These are phyloP conservation scores for Magnusiomyces paraingens DNA, from an alignment of 1,139 yeast species.

Conservation along the genomic window DNA sequence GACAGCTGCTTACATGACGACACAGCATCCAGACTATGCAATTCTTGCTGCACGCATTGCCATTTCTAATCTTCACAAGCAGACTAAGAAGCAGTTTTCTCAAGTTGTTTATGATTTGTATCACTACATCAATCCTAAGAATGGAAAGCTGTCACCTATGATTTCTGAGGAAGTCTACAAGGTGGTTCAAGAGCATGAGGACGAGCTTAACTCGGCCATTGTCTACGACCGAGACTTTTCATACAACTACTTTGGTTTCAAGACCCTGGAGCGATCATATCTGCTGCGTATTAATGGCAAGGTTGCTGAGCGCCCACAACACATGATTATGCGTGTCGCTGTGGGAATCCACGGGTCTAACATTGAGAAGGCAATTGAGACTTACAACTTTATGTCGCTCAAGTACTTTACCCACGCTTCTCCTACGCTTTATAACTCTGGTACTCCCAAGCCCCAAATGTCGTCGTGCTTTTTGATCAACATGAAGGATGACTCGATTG, in stretches of 20 bases:
- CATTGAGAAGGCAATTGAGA: constrained; percentile 53
- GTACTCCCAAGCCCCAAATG: constrained; percentile 67
- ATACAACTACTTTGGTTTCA: constrained; percentile 68
- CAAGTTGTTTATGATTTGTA: constrained; percentile 60
- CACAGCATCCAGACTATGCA: constrained; percentile 86
- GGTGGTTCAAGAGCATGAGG: constrained; percentile 46
- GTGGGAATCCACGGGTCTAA: constrained; percentile 70
- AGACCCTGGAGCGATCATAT: constrained; percentile 68
- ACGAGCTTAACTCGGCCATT: constrained; percentile 56
- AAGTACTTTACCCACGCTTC: constrained; percentile 74
- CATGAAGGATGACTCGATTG: constrained; percentile 74
- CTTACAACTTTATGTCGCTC: constrained; percentile 70
- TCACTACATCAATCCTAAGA: constrained; percentile 55
- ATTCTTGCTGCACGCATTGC: constrained; percentile 80
- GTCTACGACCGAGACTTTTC: constrained; percentile 60
- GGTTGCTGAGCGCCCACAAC: constrained; percentile 76
- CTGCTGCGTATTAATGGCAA: constrained; percentile 50
- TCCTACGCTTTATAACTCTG: constrained; percentile 77
- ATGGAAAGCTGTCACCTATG: constrained; percentile 61
- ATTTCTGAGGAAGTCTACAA: constrained; percentile 53
- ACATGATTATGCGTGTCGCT: constrained; percentile 71
- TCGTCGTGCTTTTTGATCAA: constrained; percentile 77
- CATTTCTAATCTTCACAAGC: constrained; percentile 67
- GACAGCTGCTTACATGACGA: constrained; percentile 82
- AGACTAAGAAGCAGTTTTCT: constrained; percentile 66